These are phyloP conservation scores for Hordeum marinum DNA, from an alignment of 176 grass and related monocot genomes.

Conservation along the genomic window DNA sequence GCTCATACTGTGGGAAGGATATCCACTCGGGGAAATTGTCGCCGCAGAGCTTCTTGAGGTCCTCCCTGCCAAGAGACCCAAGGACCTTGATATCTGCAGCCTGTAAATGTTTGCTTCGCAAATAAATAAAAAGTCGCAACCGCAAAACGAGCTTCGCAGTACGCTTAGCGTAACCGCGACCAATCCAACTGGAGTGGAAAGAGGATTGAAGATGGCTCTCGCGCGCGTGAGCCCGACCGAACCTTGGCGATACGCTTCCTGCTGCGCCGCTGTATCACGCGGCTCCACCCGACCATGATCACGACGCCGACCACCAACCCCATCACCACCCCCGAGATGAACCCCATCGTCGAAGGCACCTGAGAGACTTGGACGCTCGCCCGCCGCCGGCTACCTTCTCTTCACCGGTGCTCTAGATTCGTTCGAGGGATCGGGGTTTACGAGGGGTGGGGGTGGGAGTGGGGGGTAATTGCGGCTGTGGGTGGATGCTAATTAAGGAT, in stretches of 20 bases:
- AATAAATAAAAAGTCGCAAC: not conserved
- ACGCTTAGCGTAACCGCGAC: not conserved
- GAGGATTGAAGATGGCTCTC: not conserved
- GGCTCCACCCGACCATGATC: constrained; percentile 90
- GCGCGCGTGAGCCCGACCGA: not conserved
- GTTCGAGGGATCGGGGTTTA: not conserved
- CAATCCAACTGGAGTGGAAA: not conserved
- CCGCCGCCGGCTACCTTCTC: not conserved
- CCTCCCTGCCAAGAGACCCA: constrained; percentile 74
- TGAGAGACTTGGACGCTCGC: not conserved
- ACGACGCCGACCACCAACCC: constrained; percentile 71
- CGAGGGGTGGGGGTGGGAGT: no score
- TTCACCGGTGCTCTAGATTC: not conserved
- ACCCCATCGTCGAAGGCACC: constrained; percentile 48
- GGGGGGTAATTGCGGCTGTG: not conserved
- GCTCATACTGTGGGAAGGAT: constrained; percentile 87
- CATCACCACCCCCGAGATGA: constrained; percentile 87
- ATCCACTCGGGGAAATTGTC: constrained; percentile 92
- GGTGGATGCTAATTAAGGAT: not conserved
- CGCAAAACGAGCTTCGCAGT: not conserved
- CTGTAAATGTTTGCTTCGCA: constrained; percentile 28
- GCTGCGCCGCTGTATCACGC: constrained; percentile 61
- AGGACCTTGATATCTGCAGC: constrained; percentile 92
- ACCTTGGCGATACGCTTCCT: constrained; percentile 82
- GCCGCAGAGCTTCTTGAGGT: constrained; percentile 89